phyloP scores from a whole-genome alignment of 306 rosid genomes.

The Parietaria judaica region DNA sequence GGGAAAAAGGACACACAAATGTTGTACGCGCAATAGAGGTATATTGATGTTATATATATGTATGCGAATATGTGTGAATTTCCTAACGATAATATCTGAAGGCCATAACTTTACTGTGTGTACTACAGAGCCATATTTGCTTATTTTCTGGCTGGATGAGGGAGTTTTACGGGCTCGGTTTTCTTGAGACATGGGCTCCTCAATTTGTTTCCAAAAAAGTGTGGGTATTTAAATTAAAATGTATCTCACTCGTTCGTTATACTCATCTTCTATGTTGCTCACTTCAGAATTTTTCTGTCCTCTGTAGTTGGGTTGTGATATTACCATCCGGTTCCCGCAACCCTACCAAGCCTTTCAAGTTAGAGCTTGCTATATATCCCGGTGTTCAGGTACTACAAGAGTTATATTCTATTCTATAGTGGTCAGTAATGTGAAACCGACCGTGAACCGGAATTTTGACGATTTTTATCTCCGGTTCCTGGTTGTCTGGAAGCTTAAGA shows the following conservation, averaged over 20 bases:
- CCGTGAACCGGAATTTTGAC: too few species aligned
- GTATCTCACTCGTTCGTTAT: constrained; percentile 20
- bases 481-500: too few species aligned
- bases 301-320: constrained; percentile 85
- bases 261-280: constrained; percentile 1
- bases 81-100: too few species aligned
- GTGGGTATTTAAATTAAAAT: constrained; percentile 36
- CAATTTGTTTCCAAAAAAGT: constrained; percentile 72
- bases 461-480: too few species aligned
- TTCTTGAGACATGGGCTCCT: constrained; percentile 81
- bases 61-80: constrained; percentile 4
- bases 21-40: constrained; percentile 92
- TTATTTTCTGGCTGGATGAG: constrained; percentile 95
- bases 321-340: constrained; percentile 70
- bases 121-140: constrained; percentile 70
- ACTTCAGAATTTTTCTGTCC: constrained; percentile 14
- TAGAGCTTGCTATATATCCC: constrained; percentile 89
- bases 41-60: constrained; percentile 11
- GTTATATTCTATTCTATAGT: too few species aligned
- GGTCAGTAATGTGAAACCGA: too few species aligned
- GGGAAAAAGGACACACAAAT: constrained; percentile 65
- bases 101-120: not conserved
- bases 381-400: constrained; percentile 57
- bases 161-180: constrained; percentile 85
- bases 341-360: constrained; percentile 63